Percentiles rank a stretch among this genome's conserved stretches.
These are phyloP conservation scores for Eucalyptus regnans DNA, from an alignment of 345 rosid genomes.

Conservation along the genomic window DNA sequence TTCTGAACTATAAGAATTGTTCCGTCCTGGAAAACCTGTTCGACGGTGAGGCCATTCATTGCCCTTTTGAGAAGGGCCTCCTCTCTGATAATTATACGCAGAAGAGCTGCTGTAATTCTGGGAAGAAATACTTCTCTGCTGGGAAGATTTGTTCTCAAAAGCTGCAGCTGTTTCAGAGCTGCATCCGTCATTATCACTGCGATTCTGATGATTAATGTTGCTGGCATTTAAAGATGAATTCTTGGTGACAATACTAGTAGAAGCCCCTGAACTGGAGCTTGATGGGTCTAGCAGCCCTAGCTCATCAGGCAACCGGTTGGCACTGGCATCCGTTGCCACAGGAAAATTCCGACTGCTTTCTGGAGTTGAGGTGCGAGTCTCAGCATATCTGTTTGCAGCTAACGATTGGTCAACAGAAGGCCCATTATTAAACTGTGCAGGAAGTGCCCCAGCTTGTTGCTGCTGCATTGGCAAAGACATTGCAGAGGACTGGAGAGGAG, in stretches of 20 bases:
- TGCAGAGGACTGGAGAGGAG: constrained; percentile 38
- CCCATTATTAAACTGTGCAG: constrained; percentile 50
- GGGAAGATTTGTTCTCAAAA: constrained; percentile 34
- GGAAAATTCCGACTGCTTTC: constrained; percentile 16
- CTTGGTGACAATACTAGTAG: constrained; percentile 19
- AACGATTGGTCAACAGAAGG: constrained; percentile 33
- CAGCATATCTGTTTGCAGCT: constrained; percentile 35
- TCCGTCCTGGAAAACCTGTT: constrained; percentile 64
- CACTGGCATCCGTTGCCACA: constrained; percentile 18
- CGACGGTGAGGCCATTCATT: constrained; percentile 55
- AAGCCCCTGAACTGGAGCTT: constrained; percentile 17
- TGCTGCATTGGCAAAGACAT: constrained; percentile 56
- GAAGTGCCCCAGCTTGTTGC: constrained; percentile 36
- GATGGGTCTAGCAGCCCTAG: constrained; percentile 50
- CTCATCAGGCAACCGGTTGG: constrained; percentile 42
- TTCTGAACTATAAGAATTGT: constrained; percentile 45
- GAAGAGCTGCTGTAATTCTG: constrained; percentile 37
- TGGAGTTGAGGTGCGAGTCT: constrained; percentile 28
- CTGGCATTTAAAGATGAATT: constrained; percentile 18
- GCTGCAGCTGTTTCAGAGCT: not conserved
- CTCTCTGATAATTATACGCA: constrained; percentile 33
- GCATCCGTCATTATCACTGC: not conserved
- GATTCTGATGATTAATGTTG: constrained; percentile 10
- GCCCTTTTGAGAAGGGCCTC: constrained; percentile 27
- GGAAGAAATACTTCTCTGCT: constrained; percentile 22